Percentiles rank a stretch among this genome's conserved stretches.
Conservation (phyloP, 345 rosid species). For the Nasturtium officinale region DNA sequence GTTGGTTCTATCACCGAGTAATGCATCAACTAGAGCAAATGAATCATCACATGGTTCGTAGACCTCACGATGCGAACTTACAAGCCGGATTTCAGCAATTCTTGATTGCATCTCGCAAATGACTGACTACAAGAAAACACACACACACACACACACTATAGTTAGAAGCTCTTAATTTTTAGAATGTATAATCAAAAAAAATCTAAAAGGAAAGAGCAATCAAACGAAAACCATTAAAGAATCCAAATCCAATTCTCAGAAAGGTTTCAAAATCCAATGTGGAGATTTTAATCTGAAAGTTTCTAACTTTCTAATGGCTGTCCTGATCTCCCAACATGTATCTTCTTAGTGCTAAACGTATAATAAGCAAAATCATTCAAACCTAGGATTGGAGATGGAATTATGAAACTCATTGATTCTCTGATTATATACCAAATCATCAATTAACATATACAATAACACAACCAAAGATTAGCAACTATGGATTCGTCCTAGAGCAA, state of each 20-base stretch:
- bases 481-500: too few species aligned
- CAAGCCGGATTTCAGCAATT: conserved; percentile 74
- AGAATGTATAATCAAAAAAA: neutral
- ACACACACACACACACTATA: neutral
- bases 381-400: too few species aligned
- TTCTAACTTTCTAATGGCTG: too few species aligned
- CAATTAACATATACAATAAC: too few species aligned
- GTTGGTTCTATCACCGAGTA: conserved; percentile 65
- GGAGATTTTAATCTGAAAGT: too few species aligned
- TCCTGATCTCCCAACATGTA: too few species aligned
- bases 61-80: conserved; percentile 83
- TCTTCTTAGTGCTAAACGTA: too few species aligned
- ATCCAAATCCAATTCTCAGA: neutral
- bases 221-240: neutral
- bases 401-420: too few species aligned
- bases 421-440: too few species aligned
- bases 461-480: too few species aligned
- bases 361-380: too few species aligned
- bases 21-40: conserved; percentile 84
- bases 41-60: conserved; percentile 96
- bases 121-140: conserved; percentile 16
- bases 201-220: neutral
- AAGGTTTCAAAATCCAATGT: too few species aligned
- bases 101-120: conserved; percentile 46
- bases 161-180: conserved; percentile 1